Conservation (phyloP, 2,329 filamentous ascomycete genomes). For the Colletotrichum costaricense region DNA sequence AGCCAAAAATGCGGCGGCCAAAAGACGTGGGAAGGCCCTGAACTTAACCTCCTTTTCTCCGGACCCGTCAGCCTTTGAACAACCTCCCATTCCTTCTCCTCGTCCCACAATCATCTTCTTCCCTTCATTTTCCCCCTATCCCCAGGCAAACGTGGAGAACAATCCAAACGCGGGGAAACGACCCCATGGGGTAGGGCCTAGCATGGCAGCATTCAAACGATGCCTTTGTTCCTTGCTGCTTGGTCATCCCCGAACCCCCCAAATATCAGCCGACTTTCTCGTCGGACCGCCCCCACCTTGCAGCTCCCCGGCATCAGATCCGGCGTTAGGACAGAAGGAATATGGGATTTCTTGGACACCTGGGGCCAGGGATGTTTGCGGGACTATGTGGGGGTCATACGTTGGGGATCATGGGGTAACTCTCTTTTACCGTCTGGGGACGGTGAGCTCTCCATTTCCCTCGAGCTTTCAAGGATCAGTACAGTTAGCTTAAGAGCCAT, state of each 20-base stretch:
- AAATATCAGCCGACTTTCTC: not conserved
- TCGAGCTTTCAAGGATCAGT: not conserved
- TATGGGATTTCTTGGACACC: not conserved
- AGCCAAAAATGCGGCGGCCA: not conserved
- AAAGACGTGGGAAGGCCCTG: not conserved
- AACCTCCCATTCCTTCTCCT: not conserved
- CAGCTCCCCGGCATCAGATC: not conserved
- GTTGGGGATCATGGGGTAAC: slow-evolving; percentile 22
- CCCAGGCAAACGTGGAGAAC: slow-evolving; percentile 5
- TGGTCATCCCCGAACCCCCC: not conserved
- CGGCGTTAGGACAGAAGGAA: not conserved
- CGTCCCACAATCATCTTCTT: not conserved
- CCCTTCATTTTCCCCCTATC: not conserved
- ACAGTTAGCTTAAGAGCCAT: not conserved
- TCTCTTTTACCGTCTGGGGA: not conserved
- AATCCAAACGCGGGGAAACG: slow-evolving; percentile 21
- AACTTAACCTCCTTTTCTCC: not conserved
- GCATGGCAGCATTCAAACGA: not conserved
- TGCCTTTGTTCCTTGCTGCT: not conserved
- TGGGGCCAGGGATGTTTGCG: not conserved
- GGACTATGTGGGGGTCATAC: slow-evolving; percentile 28
- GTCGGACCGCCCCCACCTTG: not conserved
- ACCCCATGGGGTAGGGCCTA: slow-evolving; percentile 28
- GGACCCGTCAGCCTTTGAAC: not conserved
- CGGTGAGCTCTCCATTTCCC: not conserved